Percentiles rank a stretch among this genome's conserved stretches.
Conservation (phyloP, 1,284 basidiomycete species). For the Ustilago esculenta region DNA sequence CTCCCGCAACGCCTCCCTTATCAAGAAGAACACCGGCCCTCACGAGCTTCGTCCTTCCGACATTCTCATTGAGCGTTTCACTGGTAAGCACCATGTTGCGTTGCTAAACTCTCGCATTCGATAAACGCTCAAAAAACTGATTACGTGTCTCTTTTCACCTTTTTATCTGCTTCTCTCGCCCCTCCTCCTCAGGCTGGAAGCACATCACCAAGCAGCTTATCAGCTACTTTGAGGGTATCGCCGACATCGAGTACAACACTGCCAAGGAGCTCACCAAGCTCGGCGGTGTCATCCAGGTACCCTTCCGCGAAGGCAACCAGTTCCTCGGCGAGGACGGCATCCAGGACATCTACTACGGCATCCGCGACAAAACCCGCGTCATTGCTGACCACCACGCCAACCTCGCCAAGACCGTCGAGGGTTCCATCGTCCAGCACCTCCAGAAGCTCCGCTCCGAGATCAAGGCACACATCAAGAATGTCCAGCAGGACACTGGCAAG, state of each 20-base stretch:
- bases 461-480: slow-evolving; percentile 95
- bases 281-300: slow-evolving; percentile 96
- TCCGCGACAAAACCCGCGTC: slow-evolving; percentile 87
- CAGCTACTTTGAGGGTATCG: slow-evolving; percentile 74
- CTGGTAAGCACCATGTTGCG: too few species aligned
- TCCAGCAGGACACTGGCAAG: slow-evolving; percentile 98
- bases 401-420: slow-evolving; percentile 93
- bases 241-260: slow-evolving; percentile 76
- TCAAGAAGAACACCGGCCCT: slow-evolving; percentile 69
- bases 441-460: slow-evolving; percentile 93
- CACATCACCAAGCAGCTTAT: slow-evolving; percentile 76
- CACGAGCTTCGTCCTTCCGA: slow-evolving; percentile 93
- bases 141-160: not conserved
- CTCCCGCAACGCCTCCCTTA: slow-evolving; percentile 68
- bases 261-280: slow-evolving; percentile 94
- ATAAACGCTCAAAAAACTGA: not conserved
- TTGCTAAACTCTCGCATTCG: too few species aligned
- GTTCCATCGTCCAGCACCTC: slow-evolving; percentile 96
- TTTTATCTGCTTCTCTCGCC: not conserved
- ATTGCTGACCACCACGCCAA: slow-evolving; percentile 98
- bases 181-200: slow-evolving; percentile 77
- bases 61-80: slow-evolving; percentile 88
- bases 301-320: slow-evolving; percentile 87
- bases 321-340: slow-evolving; percentile 66
- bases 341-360: slow-evolving; percentile 90